Percentiles rank a stretch among this genome's conserved stretches.
Evolutionary conservation across 2,329 filamentous ascomycete genomes (phyloP).

Genomic region (Clonostachys rhizophaga): DNA sequence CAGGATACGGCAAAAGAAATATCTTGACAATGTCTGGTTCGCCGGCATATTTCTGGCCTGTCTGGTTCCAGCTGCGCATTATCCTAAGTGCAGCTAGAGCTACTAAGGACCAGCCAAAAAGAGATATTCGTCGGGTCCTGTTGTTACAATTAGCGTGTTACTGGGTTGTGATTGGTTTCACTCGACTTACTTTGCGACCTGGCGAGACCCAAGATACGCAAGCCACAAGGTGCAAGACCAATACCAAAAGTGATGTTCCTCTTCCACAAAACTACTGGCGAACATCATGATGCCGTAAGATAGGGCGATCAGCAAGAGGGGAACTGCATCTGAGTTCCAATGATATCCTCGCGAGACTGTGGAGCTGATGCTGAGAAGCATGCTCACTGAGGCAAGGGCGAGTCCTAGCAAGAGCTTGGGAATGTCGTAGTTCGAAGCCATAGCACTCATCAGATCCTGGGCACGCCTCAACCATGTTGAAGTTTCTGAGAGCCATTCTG

Average conservation of each 20-base stretch:
- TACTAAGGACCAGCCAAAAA: constrained; percentile 25
- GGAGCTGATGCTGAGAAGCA: constrained; percentile 6
- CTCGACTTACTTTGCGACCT: constrained; percentile 30
- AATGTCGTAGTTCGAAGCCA: constrained; percentile 89
- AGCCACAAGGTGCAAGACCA: constrained; percentile 76
- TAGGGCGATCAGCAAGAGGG: constrained; percentile 47
- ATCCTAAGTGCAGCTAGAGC: constrained; percentile 62
- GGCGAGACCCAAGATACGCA: constrained; percentile 43
- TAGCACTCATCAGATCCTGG: constrained; percentile 78
- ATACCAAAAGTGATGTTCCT: constrained; percentile 99
- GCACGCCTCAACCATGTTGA: constrained; percentile 63
- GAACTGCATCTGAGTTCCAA: constrained; percentile 16
- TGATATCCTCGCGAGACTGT: constrained; percentile 6
- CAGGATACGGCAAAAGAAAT: constrained; percentile 60
- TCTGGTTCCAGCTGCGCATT: constrained; percentile 86
- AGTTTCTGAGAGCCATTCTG: constrained; percentile 36
- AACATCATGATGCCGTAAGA: constrained; percentile 90
- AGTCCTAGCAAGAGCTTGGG: constrained; percentile 49
- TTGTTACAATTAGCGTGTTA: constrained; percentile 4
- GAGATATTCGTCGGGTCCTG: constrained; percentile 17
- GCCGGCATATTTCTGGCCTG: constrained; percentile 93
- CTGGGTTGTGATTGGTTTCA: neutral
- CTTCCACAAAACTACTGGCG: constrained; percentile 94
- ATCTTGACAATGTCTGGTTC: constrained; percentile 77
- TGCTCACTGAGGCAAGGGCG: constrained; percentile 18